A percentile compares a stretch with the other conserved stretches of the same genome.
Conservation (phyloP, 805 yeast genomes). For the Grigorovia yakushimaensis region DNA sequence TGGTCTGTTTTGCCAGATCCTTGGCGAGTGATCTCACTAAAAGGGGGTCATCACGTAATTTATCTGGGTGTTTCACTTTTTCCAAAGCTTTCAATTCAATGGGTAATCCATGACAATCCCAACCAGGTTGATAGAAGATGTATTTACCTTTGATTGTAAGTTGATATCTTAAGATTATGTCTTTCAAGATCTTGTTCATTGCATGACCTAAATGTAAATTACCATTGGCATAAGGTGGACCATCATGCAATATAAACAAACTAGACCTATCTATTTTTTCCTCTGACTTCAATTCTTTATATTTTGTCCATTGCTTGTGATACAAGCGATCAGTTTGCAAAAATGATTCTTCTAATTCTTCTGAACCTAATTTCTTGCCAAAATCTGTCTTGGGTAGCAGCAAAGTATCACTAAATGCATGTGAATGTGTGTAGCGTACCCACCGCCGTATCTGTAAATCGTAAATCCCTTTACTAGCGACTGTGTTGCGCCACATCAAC, state of each 20-base stretch:
- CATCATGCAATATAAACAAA: conserved; percentile 75
- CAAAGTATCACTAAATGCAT: conserved; percentile 41
- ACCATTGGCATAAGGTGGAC: conserved; percentile 98
- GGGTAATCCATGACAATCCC: conserved; percentile 99
- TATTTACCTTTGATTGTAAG: conserved; percentile 51
- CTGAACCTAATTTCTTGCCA: conserved; percentile 48
- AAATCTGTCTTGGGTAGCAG: conserved; percentile 61
- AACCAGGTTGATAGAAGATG: conserved; percentile 78
- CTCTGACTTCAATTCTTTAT: conserved; percentile 9
- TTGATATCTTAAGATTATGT: conserved; percentile 67
- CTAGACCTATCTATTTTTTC: conserved; percentile 7
- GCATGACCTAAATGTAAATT: conserved; percentile 89
- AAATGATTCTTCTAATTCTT: conserved; percentile 17
- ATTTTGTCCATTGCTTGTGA: conserved; percentile 51
- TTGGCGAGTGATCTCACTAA: not conserved
- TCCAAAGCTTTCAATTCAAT: conserved; percentile 78
- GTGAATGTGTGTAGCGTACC: conserved; percentile 8
- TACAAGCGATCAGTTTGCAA: conserved; percentile 34
- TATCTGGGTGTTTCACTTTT: conserved; percentile 39
- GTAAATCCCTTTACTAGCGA: too few species aligned
- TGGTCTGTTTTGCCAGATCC: conserved; percentile 63
- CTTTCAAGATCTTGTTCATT: conserved; percentile 79
- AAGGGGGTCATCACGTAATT: conserved; percentile 20
- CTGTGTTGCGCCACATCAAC: too few species aligned
- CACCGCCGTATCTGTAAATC: not conserved